phyloP scores from a whole-genome alignment of 1,284 basidiomycete genomes.

The Rhodotorula sp. region DNA sequence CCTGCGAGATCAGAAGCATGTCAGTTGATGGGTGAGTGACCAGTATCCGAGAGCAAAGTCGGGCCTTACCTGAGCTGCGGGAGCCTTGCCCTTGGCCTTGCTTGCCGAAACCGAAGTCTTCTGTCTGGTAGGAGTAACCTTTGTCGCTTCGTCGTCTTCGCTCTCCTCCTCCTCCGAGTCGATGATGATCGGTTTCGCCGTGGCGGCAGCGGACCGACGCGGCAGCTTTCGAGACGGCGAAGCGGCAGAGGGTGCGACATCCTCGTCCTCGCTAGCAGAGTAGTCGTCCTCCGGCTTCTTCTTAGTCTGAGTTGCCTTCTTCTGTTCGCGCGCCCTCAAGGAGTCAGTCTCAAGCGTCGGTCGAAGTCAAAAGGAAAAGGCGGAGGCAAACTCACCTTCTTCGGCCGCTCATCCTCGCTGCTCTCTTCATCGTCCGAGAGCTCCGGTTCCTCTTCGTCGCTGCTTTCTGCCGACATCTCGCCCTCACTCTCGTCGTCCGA shows the following conservation, averaged over 20 bases:
- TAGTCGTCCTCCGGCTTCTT: conserved; percentile 6
- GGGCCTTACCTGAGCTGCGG: background rate
- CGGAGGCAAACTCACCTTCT: background rate
- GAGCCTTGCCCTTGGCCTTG: background rate
- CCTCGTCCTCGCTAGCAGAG: background rate
- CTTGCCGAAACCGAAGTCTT: background rate
- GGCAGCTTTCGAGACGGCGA: background rate
- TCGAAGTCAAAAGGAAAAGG: too few relatives aligned
- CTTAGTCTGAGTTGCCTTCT: background rate
- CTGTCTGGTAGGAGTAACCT: background rate
- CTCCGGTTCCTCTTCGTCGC: conserved; percentile 4
- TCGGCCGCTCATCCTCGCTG: conserved; percentile 2
- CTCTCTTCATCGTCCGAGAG: background rate
- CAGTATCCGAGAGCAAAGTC: background rate
- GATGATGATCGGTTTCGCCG: background rate
- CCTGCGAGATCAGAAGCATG: background rate
- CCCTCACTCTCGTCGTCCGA: background rate
- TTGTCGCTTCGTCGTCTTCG: background rate
- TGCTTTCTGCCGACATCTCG: background rate
- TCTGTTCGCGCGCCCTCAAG: background rate
- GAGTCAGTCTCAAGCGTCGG: background rate
- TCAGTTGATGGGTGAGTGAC: background rate
- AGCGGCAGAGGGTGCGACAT: background rate
- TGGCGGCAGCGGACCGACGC: background rate
- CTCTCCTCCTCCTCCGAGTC: conserved; percentile 3